These are phyloP conservation scores for Salvia splendens DNA, from an alignment of 257 asterid species.

Conservation along the genomic window DNA sequence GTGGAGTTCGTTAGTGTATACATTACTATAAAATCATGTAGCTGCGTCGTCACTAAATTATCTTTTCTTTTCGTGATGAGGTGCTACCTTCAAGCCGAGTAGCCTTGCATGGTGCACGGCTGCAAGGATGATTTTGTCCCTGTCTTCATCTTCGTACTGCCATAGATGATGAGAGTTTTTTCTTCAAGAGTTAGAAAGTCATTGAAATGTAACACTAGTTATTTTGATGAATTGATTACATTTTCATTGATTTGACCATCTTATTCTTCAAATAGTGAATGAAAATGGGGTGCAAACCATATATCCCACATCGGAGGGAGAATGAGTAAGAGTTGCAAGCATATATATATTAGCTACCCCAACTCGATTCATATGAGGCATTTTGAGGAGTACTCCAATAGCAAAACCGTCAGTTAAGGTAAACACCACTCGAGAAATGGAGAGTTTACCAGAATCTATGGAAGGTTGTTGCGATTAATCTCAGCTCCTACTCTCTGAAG, in stretches of 20 bases:
- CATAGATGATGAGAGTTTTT: background rate
- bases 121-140: conserved; percentile 80
- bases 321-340: no score
- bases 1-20: background rate
- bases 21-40: no score
- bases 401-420: no score
- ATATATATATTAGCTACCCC: no score
- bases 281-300: no score
- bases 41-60: no score
- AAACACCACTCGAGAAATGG: background rate
- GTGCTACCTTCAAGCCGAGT: conserved; percentile 90
- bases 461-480: conserved; percentile 80
- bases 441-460: conserved; percentile 76
- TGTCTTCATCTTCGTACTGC: conserved; percentile 95
- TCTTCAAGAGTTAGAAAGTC: background rate
- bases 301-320: no score
- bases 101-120: conserved; percentile 88
- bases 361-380: no score
- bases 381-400: no score
- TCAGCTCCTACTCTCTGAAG: conserved; percentile 91
- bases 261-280: no score
- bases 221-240: no score
- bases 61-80: background rate
- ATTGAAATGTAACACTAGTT: background rate
- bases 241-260: no score